Conservation (phyloP, 2,329 filamentous ascomycete species). For the Aulographum hederae region DNA sequence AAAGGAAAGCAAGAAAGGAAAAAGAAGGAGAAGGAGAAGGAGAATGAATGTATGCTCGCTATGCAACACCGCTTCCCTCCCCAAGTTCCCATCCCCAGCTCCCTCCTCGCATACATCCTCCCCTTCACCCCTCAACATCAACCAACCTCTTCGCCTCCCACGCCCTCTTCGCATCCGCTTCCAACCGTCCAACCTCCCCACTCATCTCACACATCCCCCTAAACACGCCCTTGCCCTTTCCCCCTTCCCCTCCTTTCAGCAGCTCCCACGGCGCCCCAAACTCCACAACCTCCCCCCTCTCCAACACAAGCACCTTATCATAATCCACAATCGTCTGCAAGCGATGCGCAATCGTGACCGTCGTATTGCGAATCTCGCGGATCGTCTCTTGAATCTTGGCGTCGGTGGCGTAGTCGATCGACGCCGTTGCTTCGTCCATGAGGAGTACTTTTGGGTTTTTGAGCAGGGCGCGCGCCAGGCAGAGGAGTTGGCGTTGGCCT, state of each 20-base stretch:
- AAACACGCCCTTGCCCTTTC: constrained; percentile 32
- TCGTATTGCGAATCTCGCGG: constrained; percentile 77
- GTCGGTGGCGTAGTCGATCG: constrained; percentile 92
- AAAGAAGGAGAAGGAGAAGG: no score
- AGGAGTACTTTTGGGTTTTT: constrained; percentile 86
- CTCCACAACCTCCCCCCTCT: constrained; percentile 74
- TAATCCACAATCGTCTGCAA: constrained; percentile 96
- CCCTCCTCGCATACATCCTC: no score
- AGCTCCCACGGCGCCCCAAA: constrained; percentile 81
- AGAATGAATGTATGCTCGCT: no score
- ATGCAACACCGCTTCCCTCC: no score
- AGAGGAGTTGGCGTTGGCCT: constrained; percentile 86
- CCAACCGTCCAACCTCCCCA: constrained; percentile 40
- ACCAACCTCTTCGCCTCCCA: constrained; percentile 17
- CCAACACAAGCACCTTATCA: constrained; percentile 88
- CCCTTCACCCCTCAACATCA: no score
- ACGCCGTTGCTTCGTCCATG: constrained; percentile 97
- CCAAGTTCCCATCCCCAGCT: no score
- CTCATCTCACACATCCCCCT: constrained; percentile 51
- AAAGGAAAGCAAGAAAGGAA: no score
- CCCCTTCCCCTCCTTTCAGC: constrained; percentile 36
- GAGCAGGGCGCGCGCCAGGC: constrained; percentile 78
- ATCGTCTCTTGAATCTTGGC: constrained; percentile 93
- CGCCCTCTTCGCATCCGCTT: constrained; percentile 36
- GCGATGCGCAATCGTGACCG: constrained; percentile 90